Base-by-base conservation (phyloP, 108 stramenopile genomes). In the Cyclotella baltica region DNA sequence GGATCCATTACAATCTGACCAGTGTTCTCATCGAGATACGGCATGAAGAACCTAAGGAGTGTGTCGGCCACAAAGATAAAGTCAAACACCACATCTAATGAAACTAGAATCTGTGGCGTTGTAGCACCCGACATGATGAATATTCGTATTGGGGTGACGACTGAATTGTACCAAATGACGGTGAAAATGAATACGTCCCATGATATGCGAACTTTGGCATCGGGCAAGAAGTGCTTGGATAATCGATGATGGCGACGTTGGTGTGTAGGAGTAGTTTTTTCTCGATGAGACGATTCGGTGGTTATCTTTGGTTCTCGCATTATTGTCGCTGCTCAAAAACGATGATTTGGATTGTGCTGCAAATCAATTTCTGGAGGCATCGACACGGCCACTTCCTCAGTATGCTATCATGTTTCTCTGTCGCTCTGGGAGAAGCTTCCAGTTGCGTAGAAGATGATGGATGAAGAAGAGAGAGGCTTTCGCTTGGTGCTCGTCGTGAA, bases 91-190 rank as follows among this genome's bases (percentile, higher is more conserved):
- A 68, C 23, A 62, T 81, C 80, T n/a, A 51, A 48, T 51, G 36
- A 74, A 0, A 72, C 29, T 6, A 77, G 53, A 28, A 22, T 38
- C 29, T 77, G 53, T 23, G 80, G 80, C 30, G 80, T 77, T 29
- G n/a, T 66, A 2, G 64, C 43, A 3, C 64, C 80, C 15, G 72
- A 66, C 80, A 68, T 76, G 50, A 80, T 80, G 72, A 73, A 76
- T 37, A 86, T 72, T 30, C 71, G 75, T 15, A 84, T 64, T 29
- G 86, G 80, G 3, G 83, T 87, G 3, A 82, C 61, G 46, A 84
- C 73, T 0, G 71, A 72, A 33, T 84, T 87, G 75, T 84, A 87
- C 75, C 83, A 80, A 48, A 84, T 81, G 40, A 84, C 83, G 15
- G 77, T 20, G 52, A 87, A 81, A 16, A 77, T 77, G 79, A 84